Evolutionary conservation across 257 asterid species (phyloP), one percentile per base, ranked within the genome.

Genomic region (Mitragyna speciosa): DNA sequence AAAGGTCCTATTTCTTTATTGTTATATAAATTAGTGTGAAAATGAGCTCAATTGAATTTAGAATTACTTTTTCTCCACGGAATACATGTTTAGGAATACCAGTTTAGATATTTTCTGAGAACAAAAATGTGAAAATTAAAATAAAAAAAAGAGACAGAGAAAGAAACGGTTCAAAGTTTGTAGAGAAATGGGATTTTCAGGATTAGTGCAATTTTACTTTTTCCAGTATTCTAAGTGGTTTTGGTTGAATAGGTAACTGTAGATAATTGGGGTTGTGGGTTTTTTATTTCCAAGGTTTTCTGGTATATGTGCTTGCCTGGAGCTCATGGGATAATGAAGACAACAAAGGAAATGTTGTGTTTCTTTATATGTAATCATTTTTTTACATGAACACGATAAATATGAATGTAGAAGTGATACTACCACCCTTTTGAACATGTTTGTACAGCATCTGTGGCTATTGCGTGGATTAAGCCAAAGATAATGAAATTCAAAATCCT

Each of bases 1-100:
- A 26, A 94, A 87, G 97, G 98, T 94, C 41, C 6, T 14, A 15
- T 3, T 52, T 8, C 10, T 24, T 47, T 41, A 2, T 61, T 67
- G 54, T 36, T 33, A 20, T 78, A 0, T 11, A 24, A 33, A 33
- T 3, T 9, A 12, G 28, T 20, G 2, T 1, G 11, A 56, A 20
- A 11, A 6, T 56, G 64, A 20, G 28, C 2, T 20, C 12, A 56
- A 56, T 56, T 56, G 26, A 20, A 20, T 11, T 5, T 56, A 20
- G 28, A 0, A 20, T 56, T 7, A 11, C 5, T 54, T 51, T 82
- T 11, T 22, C 28, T 73, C 65, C 39, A 36, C 4, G 39, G 3
- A 36, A 4, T 36, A 66, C 39, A 12, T 52, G 12, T 52, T 52
- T 72, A 49, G 19, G 61, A n/a, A 31, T 70, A 61, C 30, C 28